Evolutionary conservation across 1,284 basidiomycete species (phyloP), one percentile per base, ranked within the genome.

Genomic region (Pseudozyma hubeiensis): DNA sequence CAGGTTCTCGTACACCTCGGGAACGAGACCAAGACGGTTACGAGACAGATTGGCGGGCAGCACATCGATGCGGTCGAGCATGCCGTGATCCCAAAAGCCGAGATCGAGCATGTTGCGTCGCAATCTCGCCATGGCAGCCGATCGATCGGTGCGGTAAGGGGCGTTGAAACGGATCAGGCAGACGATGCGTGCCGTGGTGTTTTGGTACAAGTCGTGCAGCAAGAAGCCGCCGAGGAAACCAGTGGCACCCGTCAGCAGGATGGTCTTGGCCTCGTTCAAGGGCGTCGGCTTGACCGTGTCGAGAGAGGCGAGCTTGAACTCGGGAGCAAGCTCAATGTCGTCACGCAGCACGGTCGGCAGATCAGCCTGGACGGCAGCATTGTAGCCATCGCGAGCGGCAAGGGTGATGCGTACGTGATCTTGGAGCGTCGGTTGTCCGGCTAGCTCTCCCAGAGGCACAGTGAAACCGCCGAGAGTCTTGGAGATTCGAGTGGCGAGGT

Each of bases 201-300:
- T 53, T 52, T 81, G 66, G 31, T 83, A 67, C 45, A 85, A 59
- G 30, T 77, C 71, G 50, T 81, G 77, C 17, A 85, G 73, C 59
- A 84, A 54, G 59, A 82, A 83, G 6, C 78, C 81, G 24, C 84
- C 84, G 41, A 85, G 74, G 77, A 76, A 85, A 19, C 84, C 84
- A 10, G 84, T 85, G 19, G 84, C 81, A 34, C 84, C 84, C 10
- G 84, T 85, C 37, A 85, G 67, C 7, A 84, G 63, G 37, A 85
- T 74, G 31, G 77, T 78, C 53, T 77, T 66, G 49, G 82, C 77
- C 39, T 78, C 53, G 50, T 58, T 68, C 31, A 79, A 61, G 24
- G 66, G 68, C 24, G 63, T 74, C n/a, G 60, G 58, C 7, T 56
- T 37, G 17, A 69, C 47, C 9, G 30, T 35, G 7, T 60, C 60